A percentile compares a stretch with the other conserved stretches of the same genome.
phyloP scores from a whole-genome alignment of 1,284 basidiomycete genomes.

The Malassezia slooffiae region DNA sequence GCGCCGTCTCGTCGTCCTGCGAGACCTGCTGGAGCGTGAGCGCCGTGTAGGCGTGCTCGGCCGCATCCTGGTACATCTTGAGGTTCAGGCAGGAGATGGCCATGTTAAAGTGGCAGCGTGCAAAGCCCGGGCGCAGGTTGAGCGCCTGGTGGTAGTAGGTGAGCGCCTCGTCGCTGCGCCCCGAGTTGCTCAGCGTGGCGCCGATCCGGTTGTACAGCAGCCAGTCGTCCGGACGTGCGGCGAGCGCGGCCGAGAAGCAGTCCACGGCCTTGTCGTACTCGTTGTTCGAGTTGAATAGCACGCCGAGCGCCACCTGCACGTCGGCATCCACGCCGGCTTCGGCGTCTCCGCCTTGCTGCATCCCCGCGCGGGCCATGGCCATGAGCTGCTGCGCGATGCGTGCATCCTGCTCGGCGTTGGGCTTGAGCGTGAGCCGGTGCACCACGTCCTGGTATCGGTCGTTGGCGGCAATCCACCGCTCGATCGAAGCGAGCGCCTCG shows the following conservation, averaged over 20 bases:
- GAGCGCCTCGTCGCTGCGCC: conserved; percentile 69
- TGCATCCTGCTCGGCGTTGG: not conserved
- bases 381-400: conserved; percentile 33
- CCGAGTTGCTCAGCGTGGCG: conserved; percentile 81
- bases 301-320: conserved; percentile 85
- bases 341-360: conserved; percentile 13
- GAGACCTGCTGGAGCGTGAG: conserved; percentile 33
- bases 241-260: conserved; percentile 81
- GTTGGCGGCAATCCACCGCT: conserved; percentile 59
- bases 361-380: conserved; percentile 44
- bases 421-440: not conserved
- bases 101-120: conserved; percentile 53
- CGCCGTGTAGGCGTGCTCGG: conserved; percentile 41
- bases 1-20: conserved; percentile 18
- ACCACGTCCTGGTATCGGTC: conserved; percentile 51
- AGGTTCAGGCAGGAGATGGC: conserved; percentile 40
- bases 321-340: conserved; percentile 60
- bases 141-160: conserved; percentile 81
- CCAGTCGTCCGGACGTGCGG: conserved; percentile 83
- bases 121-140: conserved; percentile 80
- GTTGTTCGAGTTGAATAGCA: conserved; percentile 81
- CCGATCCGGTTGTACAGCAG: conserved; percentile 89
- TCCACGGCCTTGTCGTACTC: conserved; percentile 81
- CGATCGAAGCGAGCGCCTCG: conserved; percentile 63
- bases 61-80: conserved; percentile 42